These are phyloP conservation scores for Hortaea werneckii DNA, from an alignment of 2,329 filamentous ascomycete genomes.

Conservation along the genomic window DNA sequence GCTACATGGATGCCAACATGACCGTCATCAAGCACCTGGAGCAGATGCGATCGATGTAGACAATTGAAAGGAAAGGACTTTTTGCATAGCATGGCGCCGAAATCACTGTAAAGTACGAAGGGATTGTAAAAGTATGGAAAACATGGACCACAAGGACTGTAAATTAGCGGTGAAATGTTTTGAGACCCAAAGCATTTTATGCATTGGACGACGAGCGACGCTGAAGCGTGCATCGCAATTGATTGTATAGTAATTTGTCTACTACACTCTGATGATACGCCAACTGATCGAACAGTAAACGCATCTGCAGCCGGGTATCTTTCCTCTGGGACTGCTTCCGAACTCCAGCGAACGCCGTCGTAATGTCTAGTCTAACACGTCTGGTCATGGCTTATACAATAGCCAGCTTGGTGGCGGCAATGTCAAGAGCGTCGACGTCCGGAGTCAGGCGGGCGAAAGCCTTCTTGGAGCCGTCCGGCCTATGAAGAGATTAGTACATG, in stretches of 20 bases:
- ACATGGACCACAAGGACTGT: not conserved
- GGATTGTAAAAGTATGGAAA: not conserved
- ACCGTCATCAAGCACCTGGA: conserved; percentile 79
- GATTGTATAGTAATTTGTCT: conserved; percentile 7
- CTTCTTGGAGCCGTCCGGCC: conserved; percentile 97
- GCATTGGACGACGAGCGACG: not conserved
- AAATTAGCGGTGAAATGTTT: too few species aligned
- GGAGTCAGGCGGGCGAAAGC: conserved; percentile 90
- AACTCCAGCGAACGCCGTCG: not conserved
- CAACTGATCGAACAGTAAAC: not conserved
- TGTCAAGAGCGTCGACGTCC: conserved; percentile 97
- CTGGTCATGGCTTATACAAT: conserved; percentile 62
- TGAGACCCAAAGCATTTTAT: not conserved
- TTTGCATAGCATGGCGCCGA: not conserved
- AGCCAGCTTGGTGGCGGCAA: conserved; percentile 96
- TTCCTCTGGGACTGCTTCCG: not conserved
- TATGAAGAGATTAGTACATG: conserved; percentile 23
- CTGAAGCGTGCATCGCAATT: conserved; percentile 1
- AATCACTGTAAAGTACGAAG: not conserved
- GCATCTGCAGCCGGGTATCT: not conserved
- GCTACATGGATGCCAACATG: conserved; percentile 83
- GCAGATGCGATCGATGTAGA: conserved; percentile 33
- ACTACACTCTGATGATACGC: not conserved
- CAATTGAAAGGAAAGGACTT: not conserved
- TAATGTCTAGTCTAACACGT: not conserved